phyloP scores from a whole-genome alignment of 306 rosid species.

The Spatholobus suberectus region DNA sequence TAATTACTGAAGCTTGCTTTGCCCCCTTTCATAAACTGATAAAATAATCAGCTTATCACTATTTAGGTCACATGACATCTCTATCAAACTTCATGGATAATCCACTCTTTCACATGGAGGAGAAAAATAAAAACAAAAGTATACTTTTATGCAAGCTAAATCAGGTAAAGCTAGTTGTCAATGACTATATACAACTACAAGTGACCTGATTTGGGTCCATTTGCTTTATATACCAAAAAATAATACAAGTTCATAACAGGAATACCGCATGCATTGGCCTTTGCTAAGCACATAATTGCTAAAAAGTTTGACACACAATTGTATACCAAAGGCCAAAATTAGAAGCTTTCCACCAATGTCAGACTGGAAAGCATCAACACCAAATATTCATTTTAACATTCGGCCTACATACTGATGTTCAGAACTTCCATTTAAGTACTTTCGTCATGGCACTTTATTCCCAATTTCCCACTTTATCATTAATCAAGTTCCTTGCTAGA shows the following conservation, averaged over 20 bases:
- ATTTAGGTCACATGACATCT: constrained; percentile 13
- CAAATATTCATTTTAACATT: background rate
- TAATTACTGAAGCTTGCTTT: constrained; percentile 3
- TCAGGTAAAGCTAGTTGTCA: constrained; percentile 16
- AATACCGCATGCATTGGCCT: background rate
- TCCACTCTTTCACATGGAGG: constrained; percentile 5
- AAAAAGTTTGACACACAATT: constrained; percentile 16
- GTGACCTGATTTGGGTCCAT: constrained; percentile 16
- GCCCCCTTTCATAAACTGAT: constrained; percentile 8
- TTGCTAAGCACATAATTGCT: constrained; percentile 8
- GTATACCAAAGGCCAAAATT: constrained; percentile 17
- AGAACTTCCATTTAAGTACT: background rate
- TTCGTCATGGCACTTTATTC: constrained; percentile 10
- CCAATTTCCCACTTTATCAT: constrained; percentile 22
- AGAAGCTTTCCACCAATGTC: constrained; percentile 30
- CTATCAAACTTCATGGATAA: constrained; percentile 3
- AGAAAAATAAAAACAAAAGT: background rate
- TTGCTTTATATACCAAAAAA: constrained; percentile 31
- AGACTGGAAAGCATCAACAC: constrained; percentile 16
- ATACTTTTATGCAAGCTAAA: background rate
- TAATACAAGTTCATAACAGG: constrained; percentile 1
- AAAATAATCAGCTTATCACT: constrained; percentile 1
- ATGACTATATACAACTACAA: background rate
- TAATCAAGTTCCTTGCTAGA: constrained; percentile 9
- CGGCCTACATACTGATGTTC: constrained; percentile 16